A percentile compares a stretch with the other conserved stretches of the same genome.
phyloP scores from a whole-genome alignment of 2,329 filamentous ascomycete genomes.

The Bipolaris cookei region DNA sequence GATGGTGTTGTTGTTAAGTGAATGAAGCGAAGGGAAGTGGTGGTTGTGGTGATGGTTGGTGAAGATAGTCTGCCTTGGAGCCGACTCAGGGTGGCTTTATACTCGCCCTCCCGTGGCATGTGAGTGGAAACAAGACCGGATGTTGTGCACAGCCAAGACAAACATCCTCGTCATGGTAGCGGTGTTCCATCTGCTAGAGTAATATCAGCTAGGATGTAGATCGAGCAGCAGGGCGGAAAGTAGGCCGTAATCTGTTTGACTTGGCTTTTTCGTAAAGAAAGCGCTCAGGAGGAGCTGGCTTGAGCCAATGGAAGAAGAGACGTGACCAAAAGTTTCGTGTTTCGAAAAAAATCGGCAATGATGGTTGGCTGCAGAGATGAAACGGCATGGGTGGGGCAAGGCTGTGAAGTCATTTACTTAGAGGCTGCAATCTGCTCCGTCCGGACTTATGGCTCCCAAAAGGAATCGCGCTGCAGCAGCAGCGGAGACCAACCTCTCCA shows the following conservation, averaged over 20 bases:
- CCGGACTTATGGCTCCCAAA: conserved; percentile 21
- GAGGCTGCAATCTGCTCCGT: conserved; percentile 32
- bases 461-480: conserved; percentile 14
- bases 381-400: conserved; percentile 26
- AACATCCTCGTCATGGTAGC: conserved; percentile 19
- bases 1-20: conserved; percentile 1
- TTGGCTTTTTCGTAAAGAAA: conserved; percentile 22
- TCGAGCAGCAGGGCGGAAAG: conserved; percentile 20
- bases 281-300: not conserved
- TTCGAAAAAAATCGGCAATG: not conserved
- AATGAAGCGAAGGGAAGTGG: conserved; percentile 14
- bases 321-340: not conserved
- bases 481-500: conserved; percentile 12
- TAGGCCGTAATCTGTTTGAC: conserved; percentile 24
- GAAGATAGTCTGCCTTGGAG: conserved; percentile 10
- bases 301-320: conserved; percentile 1
- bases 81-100: conserved; percentile 29
- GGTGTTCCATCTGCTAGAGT: conserved; percentile 19
- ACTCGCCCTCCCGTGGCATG: conserved; percentile 14
- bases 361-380: conserved; percentile 28
- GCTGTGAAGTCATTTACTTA: conserved; percentile 30
- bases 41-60: conserved; percentile 16
- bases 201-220: conserved; percentile 24
- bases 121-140: conserved; percentile 11
- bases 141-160: conserved; percentile 20